These are phyloP conservation scores for Nakataea oryzae DNA, from an alignment of 2,329 filamentous ascomycete genomes.

Conservation along the genomic window DNA sequence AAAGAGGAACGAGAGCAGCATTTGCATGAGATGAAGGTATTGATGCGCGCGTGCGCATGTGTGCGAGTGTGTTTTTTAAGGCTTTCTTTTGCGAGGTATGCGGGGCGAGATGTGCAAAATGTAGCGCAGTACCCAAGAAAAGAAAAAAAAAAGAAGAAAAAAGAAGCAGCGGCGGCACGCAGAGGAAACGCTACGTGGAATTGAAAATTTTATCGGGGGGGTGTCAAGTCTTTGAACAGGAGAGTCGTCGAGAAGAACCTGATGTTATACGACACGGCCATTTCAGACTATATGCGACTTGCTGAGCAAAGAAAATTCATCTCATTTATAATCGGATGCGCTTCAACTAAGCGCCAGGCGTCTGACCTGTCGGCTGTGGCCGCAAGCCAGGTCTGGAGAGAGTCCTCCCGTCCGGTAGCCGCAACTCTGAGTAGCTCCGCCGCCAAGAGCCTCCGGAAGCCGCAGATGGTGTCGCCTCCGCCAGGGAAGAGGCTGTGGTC, in stretches of 20 bases:
- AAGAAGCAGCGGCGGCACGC: background rate
- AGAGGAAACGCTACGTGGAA: background rate
- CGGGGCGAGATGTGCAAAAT: background rate
- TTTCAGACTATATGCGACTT: background rate
- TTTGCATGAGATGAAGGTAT: background rate
- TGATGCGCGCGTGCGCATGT: too few species aligned
- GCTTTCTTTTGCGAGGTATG: background rate
- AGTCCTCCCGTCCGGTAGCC: background rate
- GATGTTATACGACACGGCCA: background rate
- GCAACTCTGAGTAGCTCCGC: background rate
- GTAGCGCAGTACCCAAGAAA: background rate
- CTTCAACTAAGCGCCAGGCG: background rate
- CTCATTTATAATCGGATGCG: background rate
- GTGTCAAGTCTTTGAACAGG: background rate
- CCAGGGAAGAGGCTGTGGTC: too few species aligned
- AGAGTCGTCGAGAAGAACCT: background rate
- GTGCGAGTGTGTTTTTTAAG: background rate
- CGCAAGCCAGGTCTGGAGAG: background rate
- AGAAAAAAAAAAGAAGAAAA: background rate
- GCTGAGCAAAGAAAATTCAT: background rate
- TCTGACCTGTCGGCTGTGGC: background rate
- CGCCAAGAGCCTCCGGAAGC: background rate
- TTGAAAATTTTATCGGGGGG: background rate
- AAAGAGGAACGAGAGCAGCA: background rate
- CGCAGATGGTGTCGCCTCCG: conserved; percentile 6